Evolutionary conservation across 345 rosid species (phyloP), one percentile per base, ranked within the genome.

Genomic region (Heritiera fomes): DNA sequence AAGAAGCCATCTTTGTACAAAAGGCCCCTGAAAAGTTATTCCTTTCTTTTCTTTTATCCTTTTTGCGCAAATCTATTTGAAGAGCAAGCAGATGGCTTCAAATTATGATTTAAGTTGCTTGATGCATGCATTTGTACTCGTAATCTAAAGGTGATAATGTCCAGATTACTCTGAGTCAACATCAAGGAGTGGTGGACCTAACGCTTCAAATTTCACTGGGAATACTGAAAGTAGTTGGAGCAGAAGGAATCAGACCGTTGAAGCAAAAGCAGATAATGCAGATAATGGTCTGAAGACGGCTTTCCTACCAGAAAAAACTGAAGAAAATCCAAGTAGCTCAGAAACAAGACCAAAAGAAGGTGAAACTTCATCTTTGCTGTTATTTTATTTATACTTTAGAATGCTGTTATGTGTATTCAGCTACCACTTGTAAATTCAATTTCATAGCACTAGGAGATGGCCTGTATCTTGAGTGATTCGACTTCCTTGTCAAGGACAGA

Each of bases 311-410:
- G 90, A 77, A 79, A 87, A 78, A 79, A 78, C 62, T 81, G 86
- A 88, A 75, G 90, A 87, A 78, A 90, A 87, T 85, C 89, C 92
- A 69, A 87, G 87, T 83, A 85, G 75, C 84, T 86, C 91, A 1
- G 87, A 89, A 52, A 77, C 84, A 12, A 87, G 99, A 83, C 89
- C 85, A 46, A 95, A 87, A 82, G 93, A 91, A 92, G 99, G 99
- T 91, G 64, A 69, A 67, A 43, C 62, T 80, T 83, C 20, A 40
- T 30, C 17, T 70, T 77, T 46, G 43, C 61, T 82, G 32, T 40
- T 49, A 50, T 5, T 53, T 68, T 53, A 62, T 66, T n/a, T 80
- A 7, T 17, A 34, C 13, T 50, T 32, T 38, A 73, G 23, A 56
- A 11, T 40, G 41, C 76, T 55, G 40, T 53, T 38, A 73, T 40